A percentile compares a stretch with the other conserved stretches of the same genome.
phyloP scores from a whole-genome alignment of 116 monocot species.

The Phalaenopsis hybrid region DNA sequence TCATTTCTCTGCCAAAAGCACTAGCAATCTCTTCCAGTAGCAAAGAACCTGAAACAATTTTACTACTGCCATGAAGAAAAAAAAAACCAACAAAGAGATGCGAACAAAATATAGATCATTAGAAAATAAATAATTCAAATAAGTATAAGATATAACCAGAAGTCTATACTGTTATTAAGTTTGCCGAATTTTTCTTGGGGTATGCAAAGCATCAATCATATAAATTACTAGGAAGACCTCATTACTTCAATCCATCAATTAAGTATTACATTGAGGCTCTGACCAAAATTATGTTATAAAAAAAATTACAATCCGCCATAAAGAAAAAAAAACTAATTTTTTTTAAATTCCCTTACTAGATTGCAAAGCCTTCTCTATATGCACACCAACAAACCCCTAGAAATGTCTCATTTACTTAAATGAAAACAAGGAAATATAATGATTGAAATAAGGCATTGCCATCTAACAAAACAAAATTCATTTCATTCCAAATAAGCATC shows the following conservation, averaged over 20 bases:
- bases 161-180: background rate
- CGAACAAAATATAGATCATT: background rate
- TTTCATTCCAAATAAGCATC: background rate
- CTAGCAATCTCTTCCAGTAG: conserved; percentile 80
- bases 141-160: background rate
- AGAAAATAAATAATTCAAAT: background rate
- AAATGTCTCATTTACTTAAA: too few relatives aligned
- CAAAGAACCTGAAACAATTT: conserved; percentile 54
- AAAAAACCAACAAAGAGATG: background rate
- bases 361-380: background rate
- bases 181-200: background rate
- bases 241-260: background rate
- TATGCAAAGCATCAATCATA: background rate
- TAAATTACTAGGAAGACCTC: background rate
- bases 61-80: background rate
- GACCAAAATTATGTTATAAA: background rate
- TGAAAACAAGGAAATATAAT: background rate
- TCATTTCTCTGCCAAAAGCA: conserved; percentile 56
- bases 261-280: background rate
- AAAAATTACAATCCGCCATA: background rate
- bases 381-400: background rate
- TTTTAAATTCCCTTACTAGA: background rate
- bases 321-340: background rate
- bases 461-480: background rate
- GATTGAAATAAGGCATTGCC: background rate